Conservation (phyloP, 225 moss, liverwort and hornwort species). For the Neckera pumila region DNA sequence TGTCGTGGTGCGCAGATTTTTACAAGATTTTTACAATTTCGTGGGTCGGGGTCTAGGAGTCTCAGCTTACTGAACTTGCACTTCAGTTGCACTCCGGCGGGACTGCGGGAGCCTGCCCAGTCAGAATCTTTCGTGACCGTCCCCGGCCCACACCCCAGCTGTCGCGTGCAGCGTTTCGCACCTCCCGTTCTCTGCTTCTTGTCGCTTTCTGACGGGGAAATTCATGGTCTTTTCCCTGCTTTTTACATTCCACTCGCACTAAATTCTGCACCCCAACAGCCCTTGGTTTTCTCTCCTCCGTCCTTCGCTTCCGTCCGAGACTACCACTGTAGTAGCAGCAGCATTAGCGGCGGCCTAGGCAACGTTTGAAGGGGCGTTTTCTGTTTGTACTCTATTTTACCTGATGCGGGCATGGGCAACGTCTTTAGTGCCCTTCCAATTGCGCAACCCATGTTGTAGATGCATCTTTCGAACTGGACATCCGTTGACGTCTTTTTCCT, state of each 20-base stretch:
- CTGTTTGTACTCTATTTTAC: background rate
- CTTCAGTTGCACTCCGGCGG: background rate
- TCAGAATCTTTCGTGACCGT: conserved; percentile 8
- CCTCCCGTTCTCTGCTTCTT: conserved; percentile 15
- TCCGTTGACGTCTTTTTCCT: background rate
- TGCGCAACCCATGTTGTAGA: background rate
- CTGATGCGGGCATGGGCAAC: background rate
- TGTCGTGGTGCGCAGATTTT: conserved; percentile 1
- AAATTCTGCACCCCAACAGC: background rate
- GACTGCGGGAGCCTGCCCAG: background rate
- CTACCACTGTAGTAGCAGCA: background rate
- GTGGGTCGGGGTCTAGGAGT: background rate
- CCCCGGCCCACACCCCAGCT: no score
- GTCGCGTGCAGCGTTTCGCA: background rate
- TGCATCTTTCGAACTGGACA: background rate
- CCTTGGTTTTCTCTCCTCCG: background rate
- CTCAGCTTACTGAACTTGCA: background rate
- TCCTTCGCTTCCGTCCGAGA: background rate
- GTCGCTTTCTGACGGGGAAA: conserved; percentile 1
- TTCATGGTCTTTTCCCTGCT: background rate
- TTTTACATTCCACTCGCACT: background rate
- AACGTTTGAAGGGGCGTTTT: no score
- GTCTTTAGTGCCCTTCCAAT: background rate
- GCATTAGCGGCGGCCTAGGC: background rate
- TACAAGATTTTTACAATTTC: background rate